phyloP scores from a whole-genome alignment of 2,329 filamentous ascomycete species.

The Pseudonectria foliicola region DNA sequence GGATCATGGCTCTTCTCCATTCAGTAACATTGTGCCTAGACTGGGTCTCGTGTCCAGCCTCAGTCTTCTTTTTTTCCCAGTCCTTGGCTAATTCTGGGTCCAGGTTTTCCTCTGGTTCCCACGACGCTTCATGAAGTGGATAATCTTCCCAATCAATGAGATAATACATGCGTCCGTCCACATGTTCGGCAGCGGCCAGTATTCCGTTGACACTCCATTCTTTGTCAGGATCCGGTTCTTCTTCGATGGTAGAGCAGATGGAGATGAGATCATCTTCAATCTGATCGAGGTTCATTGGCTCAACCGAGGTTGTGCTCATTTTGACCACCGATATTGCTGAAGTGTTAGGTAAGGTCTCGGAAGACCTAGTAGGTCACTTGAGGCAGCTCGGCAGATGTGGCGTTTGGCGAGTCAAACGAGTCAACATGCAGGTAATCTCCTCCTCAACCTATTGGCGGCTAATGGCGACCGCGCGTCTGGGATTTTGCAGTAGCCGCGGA shows the following conservation, averaged over 20 bases:
- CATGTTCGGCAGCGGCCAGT: constrained; percentile 35
- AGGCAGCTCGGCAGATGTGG: too few species aligned
- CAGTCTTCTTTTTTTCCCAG: constrained; percentile 38
- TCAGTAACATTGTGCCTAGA: constrained; percentile 31
- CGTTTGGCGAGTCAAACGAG: too few species aligned
- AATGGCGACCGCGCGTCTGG: too few species aligned
- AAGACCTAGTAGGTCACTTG: too few species aligned
- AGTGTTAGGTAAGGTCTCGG: too few species aligned
- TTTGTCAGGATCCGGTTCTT: constrained; percentile 29
- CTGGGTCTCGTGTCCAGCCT: constrained; percentile 25
- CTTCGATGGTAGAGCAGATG: constrained; percentile 27
- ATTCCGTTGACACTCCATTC: constrained; percentile 47
- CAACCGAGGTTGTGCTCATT: not conserved
- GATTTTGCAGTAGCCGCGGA: too few species aligned
- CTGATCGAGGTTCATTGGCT: constrained; percentile 1
- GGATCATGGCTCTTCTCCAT: constrained; percentile 28
- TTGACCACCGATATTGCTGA: too few species aligned
- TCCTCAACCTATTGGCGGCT: too few species aligned
- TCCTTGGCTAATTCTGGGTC: constrained; percentile 28
- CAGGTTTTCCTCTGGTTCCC: constrained; percentile 44
- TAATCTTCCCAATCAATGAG: constrained; percentile 33
- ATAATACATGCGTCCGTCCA: constrained; percentile 22
- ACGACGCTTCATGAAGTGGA: constrained; percentile 31
- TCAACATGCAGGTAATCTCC: too few species aligned
- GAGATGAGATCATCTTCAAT: constrained; percentile 23